phyloP scores from a whole-genome alignment of 2,329 filamentous ascomycete genomes.

The Aspergillus alliaceus region DNA sequence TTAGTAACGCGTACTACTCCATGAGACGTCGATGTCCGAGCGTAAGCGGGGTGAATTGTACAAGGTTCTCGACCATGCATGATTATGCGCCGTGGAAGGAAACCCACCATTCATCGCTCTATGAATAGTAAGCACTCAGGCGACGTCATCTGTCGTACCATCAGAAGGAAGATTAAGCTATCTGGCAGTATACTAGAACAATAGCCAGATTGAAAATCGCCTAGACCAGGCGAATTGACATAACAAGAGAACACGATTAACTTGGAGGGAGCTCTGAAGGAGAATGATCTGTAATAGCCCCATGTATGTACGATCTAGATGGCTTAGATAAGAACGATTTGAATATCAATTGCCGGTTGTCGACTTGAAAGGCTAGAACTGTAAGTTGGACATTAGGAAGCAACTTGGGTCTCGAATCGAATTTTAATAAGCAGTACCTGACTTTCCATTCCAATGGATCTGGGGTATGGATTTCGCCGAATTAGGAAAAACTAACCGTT shows the following conservation, averaged over 20 bases:
- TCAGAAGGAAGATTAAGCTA: background rate
- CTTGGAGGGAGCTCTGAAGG: background rate
- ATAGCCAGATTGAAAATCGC: background rate
- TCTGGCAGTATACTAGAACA: background rate
- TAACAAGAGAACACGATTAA: background rate
- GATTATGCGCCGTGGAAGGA: too few relatives aligned
- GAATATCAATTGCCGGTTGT: background rate
- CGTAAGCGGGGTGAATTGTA: background rate
- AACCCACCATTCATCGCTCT: too few relatives aligned
- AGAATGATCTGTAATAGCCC: background rate
- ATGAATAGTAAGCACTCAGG: background rate
- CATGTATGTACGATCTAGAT: background rate
- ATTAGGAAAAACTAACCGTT: background rate
- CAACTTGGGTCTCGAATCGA: background rate
- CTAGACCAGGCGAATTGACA: background rate
- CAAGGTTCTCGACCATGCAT: background rate
- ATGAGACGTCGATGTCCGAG: background rate
- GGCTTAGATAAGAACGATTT: background rate
- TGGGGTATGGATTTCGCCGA: too few relatives aligned
- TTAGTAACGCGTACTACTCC: background rate
- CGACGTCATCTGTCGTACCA: background rate
- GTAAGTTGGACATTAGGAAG: background rate
- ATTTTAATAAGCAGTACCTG: background rate
- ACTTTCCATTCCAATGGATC: background rate
- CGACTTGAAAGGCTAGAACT: background rate